Evolutionary conservation across 176 grass and related monocot genomes (phyloP).

Genomic region (Oryza brachyantha): DNA sequence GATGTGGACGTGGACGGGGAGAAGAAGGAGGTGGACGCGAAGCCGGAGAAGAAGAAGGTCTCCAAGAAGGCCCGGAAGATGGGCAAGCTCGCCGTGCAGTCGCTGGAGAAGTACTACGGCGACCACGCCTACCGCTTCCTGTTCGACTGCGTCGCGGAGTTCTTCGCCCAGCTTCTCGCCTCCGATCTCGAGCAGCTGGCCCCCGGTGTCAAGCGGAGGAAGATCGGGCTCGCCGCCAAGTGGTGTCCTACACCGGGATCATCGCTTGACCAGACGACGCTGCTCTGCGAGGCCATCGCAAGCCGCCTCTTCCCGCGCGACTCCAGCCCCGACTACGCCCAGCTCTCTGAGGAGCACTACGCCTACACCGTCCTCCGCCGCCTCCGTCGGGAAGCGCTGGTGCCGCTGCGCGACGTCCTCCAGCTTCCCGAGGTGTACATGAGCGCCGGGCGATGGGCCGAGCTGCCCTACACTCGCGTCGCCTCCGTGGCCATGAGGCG

Average conservation of each 20-base stretch:
- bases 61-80: slow-evolving; percentile 26
- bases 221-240: slow-evolving; percentile 57
- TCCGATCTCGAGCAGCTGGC: slow-evolving; percentile 39
- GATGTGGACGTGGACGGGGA: not conserved
- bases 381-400: slow-evolving; percentile 43
- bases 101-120: slow-evolving; percentile 47
- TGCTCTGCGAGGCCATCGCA: not conserved
- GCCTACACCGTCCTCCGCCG: slow-evolving; percentile 41
- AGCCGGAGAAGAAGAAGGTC: not conserved
- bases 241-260: slow-evolving; percentile 60
- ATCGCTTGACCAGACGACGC: slow-evolving; percentile 27
- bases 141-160: slow-evolving; percentile 43
- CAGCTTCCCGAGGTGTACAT: slow-evolving; percentile 63
- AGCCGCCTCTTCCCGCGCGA: slow-evolving; percentile 47
- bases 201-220: not conserved
- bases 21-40: too few species aligned
- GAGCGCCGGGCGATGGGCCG: slow-evolving; percentile 41
- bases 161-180: slow-evolving; percentile 49
- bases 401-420: slow-evolving; percentile 37
- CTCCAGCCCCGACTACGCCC: slow-evolving; percentile 28
- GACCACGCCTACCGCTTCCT: slow-evolving; percentile 58
- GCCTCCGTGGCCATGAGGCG: slow-evolving; percentile 55
- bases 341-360: slow-evolving; percentile 48
- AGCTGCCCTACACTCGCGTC: slow-evolving; percentile 53
- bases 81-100: slow-evolving; percentile 33